A percentile compares a stretch with the other conserved stretches of the same genome.
Evolutionary conservation across 768 basidiomycete species (phyloP).

Genomic region (Astraeus odoratus): DNA sequence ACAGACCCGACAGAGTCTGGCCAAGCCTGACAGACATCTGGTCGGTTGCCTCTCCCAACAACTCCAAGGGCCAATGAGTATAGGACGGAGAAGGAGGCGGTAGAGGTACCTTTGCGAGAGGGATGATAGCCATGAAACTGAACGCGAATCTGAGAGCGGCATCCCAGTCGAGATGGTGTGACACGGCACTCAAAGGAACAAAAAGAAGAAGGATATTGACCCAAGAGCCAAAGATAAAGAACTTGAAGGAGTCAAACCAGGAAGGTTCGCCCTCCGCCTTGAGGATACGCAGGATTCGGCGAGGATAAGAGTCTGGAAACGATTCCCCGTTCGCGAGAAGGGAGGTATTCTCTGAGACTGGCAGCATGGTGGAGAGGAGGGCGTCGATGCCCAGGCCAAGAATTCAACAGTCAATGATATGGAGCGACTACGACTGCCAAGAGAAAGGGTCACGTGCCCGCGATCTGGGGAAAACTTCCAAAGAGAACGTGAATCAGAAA

Average conservation of each 20-base stretch:
- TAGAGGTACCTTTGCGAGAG: slow-evolving; percentile 88
- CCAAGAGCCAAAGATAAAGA: slow-evolving; percentile 59
- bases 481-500: no score
- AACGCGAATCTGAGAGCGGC: slow-evolving; percentile 66
- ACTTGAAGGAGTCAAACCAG: slow-evolving; percentile 49
- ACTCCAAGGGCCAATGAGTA: no score
- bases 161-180: slow-evolving; percentile 69
- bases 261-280: slow-evolving; percentile 60
- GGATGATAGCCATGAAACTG: slow-evolving; percentile 79
- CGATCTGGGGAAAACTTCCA: background rate
- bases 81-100: no score
- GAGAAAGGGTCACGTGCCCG: background rate
- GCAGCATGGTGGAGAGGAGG: slow-evolving; percentile 16
- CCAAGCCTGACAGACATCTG: slow-evolving; percentile 74
- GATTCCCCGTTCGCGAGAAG: slow-evolving; percentile 40
- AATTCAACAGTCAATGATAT: no score
- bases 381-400: no score
- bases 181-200: slow-evolving; percentile 63
- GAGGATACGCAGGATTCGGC: slow-evolving; percentile 35
- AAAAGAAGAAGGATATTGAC: slow-evolving; percentile 75
- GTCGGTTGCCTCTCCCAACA: slow-evolving; percentile 78
- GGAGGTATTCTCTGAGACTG: slow-evolving; percentile 38
- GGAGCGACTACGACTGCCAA: no score
- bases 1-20: slow-evolving; percentile 77
- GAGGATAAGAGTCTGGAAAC: slow-evolving; percentile 11